Conservation (phyloP, 106 monocot species). For the Apostasia shenzhenica region DNA sequence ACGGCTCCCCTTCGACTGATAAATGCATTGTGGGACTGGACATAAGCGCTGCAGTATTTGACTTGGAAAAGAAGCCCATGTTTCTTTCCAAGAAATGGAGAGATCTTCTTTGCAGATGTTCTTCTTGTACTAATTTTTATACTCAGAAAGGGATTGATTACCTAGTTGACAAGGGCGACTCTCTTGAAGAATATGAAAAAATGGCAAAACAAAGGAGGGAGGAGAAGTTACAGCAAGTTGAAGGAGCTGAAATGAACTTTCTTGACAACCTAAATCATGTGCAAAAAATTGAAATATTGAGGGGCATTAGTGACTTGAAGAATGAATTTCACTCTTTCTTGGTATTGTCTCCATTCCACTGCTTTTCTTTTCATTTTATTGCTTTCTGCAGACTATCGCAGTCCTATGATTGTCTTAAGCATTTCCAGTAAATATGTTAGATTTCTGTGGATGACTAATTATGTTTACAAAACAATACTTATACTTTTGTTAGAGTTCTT, state of each 20-base stretch:
- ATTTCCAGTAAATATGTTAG: neutral
- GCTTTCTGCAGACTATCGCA: neutral
- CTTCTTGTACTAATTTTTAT: slow-evolving; percentile 60
- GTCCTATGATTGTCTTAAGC: neutral
- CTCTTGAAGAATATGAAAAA: slow-evolving; percentile 84
- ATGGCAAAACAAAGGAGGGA: slow-evolving; percentile 68
- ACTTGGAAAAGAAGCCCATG: slow-evolving; percentile 45
- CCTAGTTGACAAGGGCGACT: slow-evolving; percentile 73
- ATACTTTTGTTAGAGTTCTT: no score
- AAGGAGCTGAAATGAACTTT: slow-evolving; percentile 77
- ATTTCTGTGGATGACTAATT: neutral
- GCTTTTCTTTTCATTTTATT: neutral
- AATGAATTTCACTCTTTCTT: slow-evolving; percentile 73
- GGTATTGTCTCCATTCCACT: slow-evolving; percentile 34
- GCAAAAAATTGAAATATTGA: slow-evolving; percentile 88
- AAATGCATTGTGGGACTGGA: slow-evolving; percentile 58
- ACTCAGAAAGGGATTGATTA: slow-evolving; percentile 39
- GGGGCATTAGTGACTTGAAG: slow-evolving; percentile 81
- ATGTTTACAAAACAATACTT: neutral
- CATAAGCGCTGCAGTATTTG: slow-evolving; percentile 25
- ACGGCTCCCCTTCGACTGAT: slow-evolving; percentile 7
- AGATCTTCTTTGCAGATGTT: slow-evolving; percentile 65
- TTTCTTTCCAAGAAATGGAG: slow-evolving; percentile 89
- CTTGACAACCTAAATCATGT: slow-evolving; percentile 71
- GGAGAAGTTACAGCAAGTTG: slow-evolving; percentile 69